Conservation (phyloP, 1,284 basidiomycete species). For the Mycena citricolor region DNA sequence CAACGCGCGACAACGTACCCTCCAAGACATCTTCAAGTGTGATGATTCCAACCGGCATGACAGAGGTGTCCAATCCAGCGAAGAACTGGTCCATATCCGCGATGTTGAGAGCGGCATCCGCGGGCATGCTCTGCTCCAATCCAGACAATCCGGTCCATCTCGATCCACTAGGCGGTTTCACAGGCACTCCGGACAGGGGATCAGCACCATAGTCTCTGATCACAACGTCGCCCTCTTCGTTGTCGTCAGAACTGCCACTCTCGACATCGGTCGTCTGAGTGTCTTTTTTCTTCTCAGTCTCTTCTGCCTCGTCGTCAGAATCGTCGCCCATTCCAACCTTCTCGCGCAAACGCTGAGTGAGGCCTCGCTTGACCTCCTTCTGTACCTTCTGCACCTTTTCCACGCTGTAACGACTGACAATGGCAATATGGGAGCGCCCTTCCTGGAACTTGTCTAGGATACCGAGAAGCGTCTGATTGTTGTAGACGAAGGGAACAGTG, state of each 20-base stretch:
- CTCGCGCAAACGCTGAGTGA: conserved; percentile 65
- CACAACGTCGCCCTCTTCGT: too few relatives aligned
- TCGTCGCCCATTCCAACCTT: conserved; percentile 67
- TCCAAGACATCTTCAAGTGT: conserved; percentile 92
- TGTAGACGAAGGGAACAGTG: conserved; percentile 82
- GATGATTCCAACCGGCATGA: conserved; percentile 88
- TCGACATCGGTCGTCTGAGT: conserved; percentile 30
- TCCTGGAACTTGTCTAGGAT: conserved; percentile 92
- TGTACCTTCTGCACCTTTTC: conserved; percentile 61
- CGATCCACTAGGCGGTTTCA: conserved; percentile 5
- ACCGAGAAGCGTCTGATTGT: conserved; percentile 82
- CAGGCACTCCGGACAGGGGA: conserved; percentile 12
- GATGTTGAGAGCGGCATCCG: conserved; percentile 75
- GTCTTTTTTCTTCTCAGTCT: conserved; percentile 35
- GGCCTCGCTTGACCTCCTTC: conserved; percentile 66
- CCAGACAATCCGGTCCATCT: conserved; percentile 37
- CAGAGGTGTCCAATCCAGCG: conserved; percentile 68
- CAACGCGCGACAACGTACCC: conserved; percentile 43
- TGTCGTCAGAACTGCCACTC: too few relatives aligned
- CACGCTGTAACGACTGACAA: conserved; percentile 60
- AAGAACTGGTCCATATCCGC: conserved; percentile 73
- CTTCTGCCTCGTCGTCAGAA: conserved; percentile 43
- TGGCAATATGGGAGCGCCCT: conserved; percentile 89
- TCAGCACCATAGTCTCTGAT: conserved; percentile 19
- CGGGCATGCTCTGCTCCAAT: conserved; percentile 80